These are phyloP conservation scores for Colletotrichum melonis DNA, from an alignment of 2,329 filamentous ascomycete genomes.

Conservation along the genomic window DNA sequence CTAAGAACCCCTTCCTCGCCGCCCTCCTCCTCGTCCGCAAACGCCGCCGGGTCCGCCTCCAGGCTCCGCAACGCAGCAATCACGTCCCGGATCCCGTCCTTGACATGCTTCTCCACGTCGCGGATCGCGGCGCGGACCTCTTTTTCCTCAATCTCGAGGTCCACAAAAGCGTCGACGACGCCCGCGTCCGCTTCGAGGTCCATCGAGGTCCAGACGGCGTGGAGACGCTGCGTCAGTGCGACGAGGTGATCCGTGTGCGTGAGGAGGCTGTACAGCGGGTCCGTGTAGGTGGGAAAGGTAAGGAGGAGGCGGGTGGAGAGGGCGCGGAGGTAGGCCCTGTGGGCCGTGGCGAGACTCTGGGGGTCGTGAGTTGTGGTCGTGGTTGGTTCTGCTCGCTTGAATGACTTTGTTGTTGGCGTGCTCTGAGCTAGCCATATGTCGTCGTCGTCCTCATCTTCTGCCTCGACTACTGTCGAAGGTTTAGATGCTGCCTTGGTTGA, in stretches of 20 bases:
- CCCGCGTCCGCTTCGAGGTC: slow-evolving; percentile 87
- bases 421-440: slow-evolving; percentile 55
- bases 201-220: slow-evolving; percentile 79
- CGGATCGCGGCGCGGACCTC: slow-evolving; percentile 74
- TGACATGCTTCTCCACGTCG: slow-evolving; percentile 72
- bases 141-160: slow-evolving; percentile 78
- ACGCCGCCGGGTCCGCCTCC: slow-evolving; percentile 57
- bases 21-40: slow-evolving; percentile 54
- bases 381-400: slow-evolving; percentile 37
- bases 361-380: slow-evolving; percentile 75
- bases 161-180: slow-evolving; percentile 79
- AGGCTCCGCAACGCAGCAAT: slow-evolving; percentile 64
- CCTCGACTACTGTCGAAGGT: slow-evolving; percentile 9
- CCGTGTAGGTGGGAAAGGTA: slow-evolving; percentile 71
- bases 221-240: slow-evolving; percentile 79
- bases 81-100: slow-evolving; percentile 74
- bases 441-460: slow-evolving; percentile 37
- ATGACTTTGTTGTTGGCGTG: slow-evolving; percentile 32
- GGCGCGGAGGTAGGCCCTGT: slow-evolving; percentile 79
- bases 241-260: slow-evolving; percentile 85
- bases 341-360: slow-evolving; percentile 83
- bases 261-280: slow-evolving; percentile 73
- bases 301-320: slow-evolving; percentile 76
- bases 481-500: slow-evolving; percentile 8
- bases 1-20: slow-evolving; percentile 42